Evolutionary conservation across 768 basidiomycete species (phyloP).

Genomic region (Mycena maculata): DNA sequence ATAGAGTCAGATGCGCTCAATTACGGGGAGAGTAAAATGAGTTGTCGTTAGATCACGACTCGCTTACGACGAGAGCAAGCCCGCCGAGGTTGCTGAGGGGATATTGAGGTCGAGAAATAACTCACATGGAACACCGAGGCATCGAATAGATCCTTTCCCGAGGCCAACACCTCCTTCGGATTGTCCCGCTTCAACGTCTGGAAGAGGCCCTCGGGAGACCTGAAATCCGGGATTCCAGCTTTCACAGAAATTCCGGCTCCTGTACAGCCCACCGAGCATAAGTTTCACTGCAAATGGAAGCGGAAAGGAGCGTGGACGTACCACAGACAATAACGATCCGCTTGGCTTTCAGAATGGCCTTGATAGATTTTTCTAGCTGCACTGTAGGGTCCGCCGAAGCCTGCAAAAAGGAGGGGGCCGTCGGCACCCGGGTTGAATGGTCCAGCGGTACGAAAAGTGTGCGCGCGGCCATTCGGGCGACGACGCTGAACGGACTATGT

Average conservation of each 20-base stretch:
- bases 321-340: constrained; percentile 90
- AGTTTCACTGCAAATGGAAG: constrained; percentile 4
- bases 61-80: not conserved
- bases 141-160: constrained; percentile 91
- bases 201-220: constrained; percentile 85
- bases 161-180: constrained; percentile 74
- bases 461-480: constrained; percentile 61
- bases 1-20: constrained; percentile 7
- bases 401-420: constrained; percentile 67
- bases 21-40: not conserved
- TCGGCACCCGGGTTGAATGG: constrained; percentile 56
- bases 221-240: constrained; percentile 91
- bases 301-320: constrained; percentile 51
- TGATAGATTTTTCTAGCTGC: constrained; percentile 67
- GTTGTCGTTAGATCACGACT: not conserved
- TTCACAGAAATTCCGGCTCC: constrained; percentile 91
- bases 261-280: constrained; percentile 40
- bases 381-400: constrained; percentile 56
- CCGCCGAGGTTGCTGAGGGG: not conserved
- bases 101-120: constrained; percentile 12
- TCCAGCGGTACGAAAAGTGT: constrained; percentile 75
- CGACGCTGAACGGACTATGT: too few species aligned
- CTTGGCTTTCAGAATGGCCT: constrained; percentile 80
- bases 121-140: constrained; percentile 89
- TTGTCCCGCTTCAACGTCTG: constrained; percentile 82